These are phyloP conservation scores for Vicia faba DNA, from an alignment of 306 rosid genomes.

Conservation along the genomic window DNA sequence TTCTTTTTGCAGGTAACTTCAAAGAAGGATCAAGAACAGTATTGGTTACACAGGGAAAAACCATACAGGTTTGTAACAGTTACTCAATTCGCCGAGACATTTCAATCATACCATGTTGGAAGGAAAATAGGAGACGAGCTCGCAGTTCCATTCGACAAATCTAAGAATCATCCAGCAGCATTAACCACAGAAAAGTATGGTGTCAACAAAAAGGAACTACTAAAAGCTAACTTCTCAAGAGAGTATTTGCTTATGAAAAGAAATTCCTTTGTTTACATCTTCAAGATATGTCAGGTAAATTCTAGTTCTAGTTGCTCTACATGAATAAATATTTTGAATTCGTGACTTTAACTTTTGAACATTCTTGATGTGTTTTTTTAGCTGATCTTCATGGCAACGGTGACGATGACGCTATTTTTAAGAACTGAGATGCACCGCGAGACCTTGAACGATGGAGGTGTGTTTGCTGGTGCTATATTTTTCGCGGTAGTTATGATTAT, in stretches of 20 bases:
- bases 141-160: slow-evolving; percentile 44
- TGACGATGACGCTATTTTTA: slow-evolving; percentile 57
- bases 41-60: slow-evolving; percentile 44
- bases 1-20: slow-evolving; percentile 39
- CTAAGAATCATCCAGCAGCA: slow-evolving; percentile 52
- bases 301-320: not conserved
- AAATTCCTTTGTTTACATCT: slow-evolving; percentile 46
- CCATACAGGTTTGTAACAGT: slow-evolving; percentile 49
- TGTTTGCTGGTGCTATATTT: slow-evolving; percentile 32
- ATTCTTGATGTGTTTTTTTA: slow-evolving; percentile 29
- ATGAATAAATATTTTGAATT: not conserved
- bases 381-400: slow-evolving; percentile 51
- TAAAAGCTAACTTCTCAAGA: slow-evolving; percentile 50
- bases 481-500: slow-evolving; percentile 9
- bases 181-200: slow-evolving; percentile 47
- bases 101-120: slow-evolving; percentile 48
- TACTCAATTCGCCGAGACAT: slow-evolving; percentile 47
- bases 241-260: slow-evolving; percentile 55
- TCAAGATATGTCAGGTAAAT: slow-evolving; percentile 46
- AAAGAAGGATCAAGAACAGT: slow-evolving; percentile 56
- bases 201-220: slow-evolving; percentile 37
- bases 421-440: slow-evolving; percentile 64
- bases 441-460: slow-evolving; percentile 45
- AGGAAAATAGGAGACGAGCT: slow-evolving; percentile 37
- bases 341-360: slow-evolving; percentile 1